These are phyloP conservation scores for Solanum lycopersicoides DNA, from an alignment of 257 asterid species.

Conservation along the genomic window DNA sequence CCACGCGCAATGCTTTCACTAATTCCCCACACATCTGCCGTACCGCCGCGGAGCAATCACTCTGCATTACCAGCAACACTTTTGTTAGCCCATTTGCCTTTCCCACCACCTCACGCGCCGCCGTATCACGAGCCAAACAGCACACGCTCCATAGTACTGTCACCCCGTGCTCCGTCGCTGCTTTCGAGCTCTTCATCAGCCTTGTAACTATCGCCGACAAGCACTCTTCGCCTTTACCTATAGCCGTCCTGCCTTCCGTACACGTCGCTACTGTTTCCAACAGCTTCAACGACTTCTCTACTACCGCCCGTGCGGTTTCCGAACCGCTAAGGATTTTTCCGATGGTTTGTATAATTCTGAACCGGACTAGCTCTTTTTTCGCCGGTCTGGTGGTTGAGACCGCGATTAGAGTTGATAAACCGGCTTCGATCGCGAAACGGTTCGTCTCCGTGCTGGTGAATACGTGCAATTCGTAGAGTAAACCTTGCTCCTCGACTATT, in stretches of 20 bases:
- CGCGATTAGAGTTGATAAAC: conserved; percentile 42
- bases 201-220: conserved; percentile 50
- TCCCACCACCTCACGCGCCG: conserved; percentile 44
- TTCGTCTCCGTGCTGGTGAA: conserved; percentile 20
- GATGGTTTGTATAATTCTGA: conserved; percentile 41
- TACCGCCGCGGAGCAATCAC: conserved; percentile 42
- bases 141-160: conserved; percentile 88
- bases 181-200: conserved; percentile 64
- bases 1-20: conserved; percentile 64
- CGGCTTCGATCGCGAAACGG: conserved; percentile 27
- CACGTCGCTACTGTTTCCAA: conserved; percentile 56
- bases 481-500: conserved; percentile 36
- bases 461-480: conserved; percentile 39
- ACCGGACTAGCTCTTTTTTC: conserved; percentile 61
- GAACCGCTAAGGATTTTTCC: conserved; percentile 36
- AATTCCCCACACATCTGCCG: conserved; percentile 70
- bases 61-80: conserved; percentile 86
- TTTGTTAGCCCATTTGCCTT: conserved; percentile 61
- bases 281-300: conserved; percentile 37
- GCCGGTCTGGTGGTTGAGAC: conserved; percentile 42
- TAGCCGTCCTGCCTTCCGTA: conserved; percentile 70
- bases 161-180: conserved; percentile 76
- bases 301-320: conserved; percentile 19
- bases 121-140: conserved; percentile 44
- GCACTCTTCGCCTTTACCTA: conserved; percentile 45